Conservation (phyloP, 2,329 filamentous ascomycete species). For the Parafenestella ontariensis region DNA sequence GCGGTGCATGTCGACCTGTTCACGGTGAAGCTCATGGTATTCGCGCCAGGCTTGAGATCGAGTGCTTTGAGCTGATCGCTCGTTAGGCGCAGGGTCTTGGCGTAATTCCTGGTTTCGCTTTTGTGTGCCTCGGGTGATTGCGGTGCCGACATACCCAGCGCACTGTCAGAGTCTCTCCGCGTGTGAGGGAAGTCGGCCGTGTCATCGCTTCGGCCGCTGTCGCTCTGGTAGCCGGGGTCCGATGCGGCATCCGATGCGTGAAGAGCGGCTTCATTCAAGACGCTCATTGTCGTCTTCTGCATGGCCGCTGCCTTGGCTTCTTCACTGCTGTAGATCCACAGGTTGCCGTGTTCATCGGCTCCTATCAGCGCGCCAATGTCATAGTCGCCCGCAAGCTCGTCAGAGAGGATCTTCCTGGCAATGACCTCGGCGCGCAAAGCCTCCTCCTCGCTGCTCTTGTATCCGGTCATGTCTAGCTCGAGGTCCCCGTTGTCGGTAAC, state of each 20-base stretch:
- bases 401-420: slow-evolving; percentile 87
- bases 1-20: slow-evolving; percentile 92
- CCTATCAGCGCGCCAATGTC: slow-evolving; percentile 96
- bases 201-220: slow-evolving; percentile 71
- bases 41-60: slow-evolving; percentile 82
- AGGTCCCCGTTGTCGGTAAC: slow-evolving; percentile 93
- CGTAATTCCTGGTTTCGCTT: slow-evolving; percentile 85
- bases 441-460: slow-evolving; percentile 93
- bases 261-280: slow-evolving; percentile 60
- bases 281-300: slow-evolving; percentile 63
- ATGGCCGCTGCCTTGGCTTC: slow-evolving; percentile 91
- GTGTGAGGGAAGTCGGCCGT: slow-evolving; percentile 63
- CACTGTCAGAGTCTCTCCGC: slow-evolving; percentile 72
- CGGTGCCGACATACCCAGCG: slow-evolving; percentile 69
- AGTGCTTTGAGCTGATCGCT: slow-evolving; percentile 93
- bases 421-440: slow-evolving; percentile 91
- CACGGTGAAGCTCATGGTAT: slow-evolving; percentile 94
- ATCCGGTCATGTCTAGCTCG: slow-evolving; percentile 98
- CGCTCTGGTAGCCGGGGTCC: slow-evolving; percentile 94
- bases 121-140: slow-evolving; percentile 56
- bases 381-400: slow-evolving; percentile 93
- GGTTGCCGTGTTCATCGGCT: slow-evolving; percentile 91
- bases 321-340: slow-evolving; percentile 99
- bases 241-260: slow-evolving; percentile 81
- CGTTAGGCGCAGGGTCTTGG: slow-evolving; percentile 92